Evolutionary conservation across 2,329 filamentous ascomycete genomes (phyloP).

Genomic region (Ophiostoma quercus): DNA sequence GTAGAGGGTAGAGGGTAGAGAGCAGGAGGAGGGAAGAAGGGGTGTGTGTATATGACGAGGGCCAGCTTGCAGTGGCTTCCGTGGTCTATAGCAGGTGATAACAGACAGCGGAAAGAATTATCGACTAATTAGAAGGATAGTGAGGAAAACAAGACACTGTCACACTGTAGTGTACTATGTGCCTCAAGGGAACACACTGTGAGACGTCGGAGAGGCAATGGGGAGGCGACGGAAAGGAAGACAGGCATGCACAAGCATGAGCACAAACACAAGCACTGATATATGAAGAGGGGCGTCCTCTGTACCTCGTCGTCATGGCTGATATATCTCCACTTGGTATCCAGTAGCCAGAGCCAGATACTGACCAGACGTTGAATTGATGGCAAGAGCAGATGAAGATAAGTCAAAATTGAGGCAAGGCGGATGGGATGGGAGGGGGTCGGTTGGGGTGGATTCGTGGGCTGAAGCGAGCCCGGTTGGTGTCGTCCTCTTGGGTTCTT

Average conservation of each 20-base stretch:
- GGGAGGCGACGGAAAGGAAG: conserved; percentile 15
- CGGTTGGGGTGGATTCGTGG: conserved; percentile 11
- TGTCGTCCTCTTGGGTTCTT: conserved; percentile 1
- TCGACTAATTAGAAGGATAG: not conserved
- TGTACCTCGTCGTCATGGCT: conserved; percentile 10
- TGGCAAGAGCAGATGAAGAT: not conserved
- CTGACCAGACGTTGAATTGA: not conserved
- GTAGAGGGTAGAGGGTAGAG: not conserved
- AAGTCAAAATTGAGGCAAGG: not conserved
- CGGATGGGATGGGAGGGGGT: not conserved
- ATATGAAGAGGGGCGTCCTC: conserved; percentile 5
- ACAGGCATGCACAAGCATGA: conserved; percentile 5
- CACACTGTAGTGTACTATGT: conserved; percentile 30
- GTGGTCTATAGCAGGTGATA: not conserved
- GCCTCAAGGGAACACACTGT: conserved; percentile 30
- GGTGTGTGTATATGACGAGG: not conserved
- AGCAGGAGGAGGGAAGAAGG: not conserved
- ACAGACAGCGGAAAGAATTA: not conserved
- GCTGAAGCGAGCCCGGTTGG: conserved; percentile 16
- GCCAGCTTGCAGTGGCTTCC: not conserved
- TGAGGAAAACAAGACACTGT: not conserved
- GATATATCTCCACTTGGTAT: conserved; percentile 14
- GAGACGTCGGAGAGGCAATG: conserved; percentile 33
- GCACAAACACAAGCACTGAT: conserved; percentile 17
- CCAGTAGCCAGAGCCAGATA: not conserved